Evolutionary conservation across 805 yeast species (phyloP).

Genomic region (Spathaspora gorwiae): DNA sequence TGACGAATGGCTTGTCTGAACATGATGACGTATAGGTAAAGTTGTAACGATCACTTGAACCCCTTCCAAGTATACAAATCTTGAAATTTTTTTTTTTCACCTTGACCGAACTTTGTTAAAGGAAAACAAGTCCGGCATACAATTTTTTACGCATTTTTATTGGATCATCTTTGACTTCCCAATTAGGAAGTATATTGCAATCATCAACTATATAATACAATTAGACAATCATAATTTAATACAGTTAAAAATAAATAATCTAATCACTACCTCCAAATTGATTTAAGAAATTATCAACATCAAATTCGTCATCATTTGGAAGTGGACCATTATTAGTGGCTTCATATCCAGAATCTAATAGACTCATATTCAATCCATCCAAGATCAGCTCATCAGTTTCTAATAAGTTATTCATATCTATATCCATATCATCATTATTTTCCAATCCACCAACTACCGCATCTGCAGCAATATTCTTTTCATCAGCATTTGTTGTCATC

Average conservation of each 20-base stretch:
- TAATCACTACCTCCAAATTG: slow-evolving; percentile 37
- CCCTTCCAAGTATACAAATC: too few relatives aligned
- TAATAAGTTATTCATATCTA: slow-evolving; percentile 28
- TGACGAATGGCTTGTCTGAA: slow-evolving; percentile 63
- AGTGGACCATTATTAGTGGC: slow-evolving; percentile 14
- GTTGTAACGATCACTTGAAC: not conserved
- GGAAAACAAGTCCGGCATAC: not conserved
- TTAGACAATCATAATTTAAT: not conserved
- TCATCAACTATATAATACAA: not conserved
- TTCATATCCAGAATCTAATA: slow-evolving; percentile 31
- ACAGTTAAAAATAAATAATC: not conserved
- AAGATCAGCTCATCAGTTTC: slow-evolving; percentile 38
- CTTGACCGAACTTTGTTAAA: slow-evolving; percentile 3
- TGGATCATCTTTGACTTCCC: slow-evolving; percentile 30
- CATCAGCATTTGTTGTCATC: not conserved
- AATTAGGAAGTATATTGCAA: slow-evolving; percentile 14
- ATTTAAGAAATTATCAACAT: slow-evolving; percentile 41
- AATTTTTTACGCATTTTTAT: slow-evolving; percentile 20
- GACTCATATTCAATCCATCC: slow-evolving; percentile 39
- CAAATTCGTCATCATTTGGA: slow-evolving; percentile 37
- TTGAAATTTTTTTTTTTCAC: not conserved
- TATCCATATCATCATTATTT: slow-evolving; percentile 6
- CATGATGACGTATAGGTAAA: slow-evolving; percentile 30
- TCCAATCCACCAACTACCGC: slow-evolving; percentile 6
- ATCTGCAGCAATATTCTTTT: not conserved